Evolutionary conservation across 495 filamentous ascomycete genomes (phyloP).

Genomic region (Staphylotrichum tortipilum): DNA sequence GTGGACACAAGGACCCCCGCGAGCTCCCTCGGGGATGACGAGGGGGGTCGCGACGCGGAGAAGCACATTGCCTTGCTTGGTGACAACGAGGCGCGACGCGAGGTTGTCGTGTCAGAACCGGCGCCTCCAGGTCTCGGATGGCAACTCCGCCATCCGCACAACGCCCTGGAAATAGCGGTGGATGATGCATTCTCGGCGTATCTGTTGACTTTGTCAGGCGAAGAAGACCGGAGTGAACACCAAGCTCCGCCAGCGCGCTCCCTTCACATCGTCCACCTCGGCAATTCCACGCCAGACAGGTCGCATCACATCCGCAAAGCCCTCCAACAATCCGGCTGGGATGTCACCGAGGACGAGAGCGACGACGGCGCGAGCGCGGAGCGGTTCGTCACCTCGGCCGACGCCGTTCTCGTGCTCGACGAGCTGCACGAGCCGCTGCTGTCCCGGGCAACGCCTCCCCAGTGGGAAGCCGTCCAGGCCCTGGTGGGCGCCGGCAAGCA

Average conservation of each 20-base stretch:
- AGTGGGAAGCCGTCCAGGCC: constrained; percentile 20
- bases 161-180: too few relatives aligned
- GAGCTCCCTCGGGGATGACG: too few relatives aligned
- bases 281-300: neutral
- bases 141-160: too few relatives aligned
- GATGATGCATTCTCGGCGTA: too few relatives aligned
- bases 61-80: too few relatives aligned
- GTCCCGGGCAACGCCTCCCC: neutral
- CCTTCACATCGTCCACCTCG: neutral
- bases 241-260: neutral
- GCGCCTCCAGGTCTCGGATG: too few relatives aligned
- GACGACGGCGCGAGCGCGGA: neutral
- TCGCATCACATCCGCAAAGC: neutral
- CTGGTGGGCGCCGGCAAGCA: constrained; percentile 7
- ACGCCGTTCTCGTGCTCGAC: constrained; percentile 18
- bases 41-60: too few relatives aligned
- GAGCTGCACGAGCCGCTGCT: constrained; percentile 15
- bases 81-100: too few relatives aligned
- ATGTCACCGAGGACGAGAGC: too few relatives aligned
- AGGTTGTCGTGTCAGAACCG: too few relatives aligned
- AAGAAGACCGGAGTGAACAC: neutral
- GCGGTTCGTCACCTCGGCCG: neutral
- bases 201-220: too few relatives aligned
- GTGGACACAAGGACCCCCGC: too few relatives aligned
- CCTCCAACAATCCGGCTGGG: neutral